A percentile compares a stretch with the other conserved stretches of the same genome.
Evolutionary conservation across 495 filamentous ascomycete genomes (phyloP).

Genomic region (Polyplosphaeria fusca): DNA sequence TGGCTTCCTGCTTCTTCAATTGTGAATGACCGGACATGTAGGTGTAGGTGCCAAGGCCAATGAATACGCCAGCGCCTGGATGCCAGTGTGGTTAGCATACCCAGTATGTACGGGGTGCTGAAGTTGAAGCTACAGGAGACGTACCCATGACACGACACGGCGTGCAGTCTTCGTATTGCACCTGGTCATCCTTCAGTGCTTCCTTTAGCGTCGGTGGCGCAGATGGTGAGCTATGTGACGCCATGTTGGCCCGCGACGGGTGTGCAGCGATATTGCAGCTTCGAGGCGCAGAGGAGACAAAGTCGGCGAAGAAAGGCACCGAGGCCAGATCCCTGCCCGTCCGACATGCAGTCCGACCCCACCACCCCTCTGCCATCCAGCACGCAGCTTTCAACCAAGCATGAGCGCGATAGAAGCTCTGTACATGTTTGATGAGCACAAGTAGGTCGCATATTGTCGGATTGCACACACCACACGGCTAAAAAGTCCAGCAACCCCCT

Average conservation of each 20-base stretch:
- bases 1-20: conserved; percentile 63
- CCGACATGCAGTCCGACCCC: conserved; percentile 14
- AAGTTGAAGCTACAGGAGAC: conserved; percentile 4
- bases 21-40: conserved; percentile 77
- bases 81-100: not conserved
- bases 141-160: conserved; percentile 43
- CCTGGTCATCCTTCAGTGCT: conserved; percentile 25
- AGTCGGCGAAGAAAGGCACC: conserved; percentile 2
- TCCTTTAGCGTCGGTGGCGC: conserved; percentile 19
- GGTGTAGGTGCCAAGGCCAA: conserved; percentile 86
- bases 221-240: not conserved
- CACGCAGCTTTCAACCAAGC: not conserved
- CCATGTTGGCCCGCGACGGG: too few relatives aligned
- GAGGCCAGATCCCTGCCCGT: conserved; percentile 11
- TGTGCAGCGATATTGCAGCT: too few relatives aligned
- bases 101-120: not conserved
- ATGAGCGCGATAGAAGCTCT: conserved; percentile 82
- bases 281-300: too few relatives aligned
- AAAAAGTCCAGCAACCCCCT: conserved; percentile 59
- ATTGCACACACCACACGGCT: too few relatives aligned
- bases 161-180: conserved; percentile 39
- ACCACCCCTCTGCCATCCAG: conserved; percentile 6
- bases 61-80: conserved; percentile 75
- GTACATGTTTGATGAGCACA: conserved; percentile 92
- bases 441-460: conserved; percentile 50